These are phyloP conservation scores for Trematosphaeria pertusa DNA, from an alignment of 2,329 filamentous ascomycete species.

Conservation along the genomic window DNA sequence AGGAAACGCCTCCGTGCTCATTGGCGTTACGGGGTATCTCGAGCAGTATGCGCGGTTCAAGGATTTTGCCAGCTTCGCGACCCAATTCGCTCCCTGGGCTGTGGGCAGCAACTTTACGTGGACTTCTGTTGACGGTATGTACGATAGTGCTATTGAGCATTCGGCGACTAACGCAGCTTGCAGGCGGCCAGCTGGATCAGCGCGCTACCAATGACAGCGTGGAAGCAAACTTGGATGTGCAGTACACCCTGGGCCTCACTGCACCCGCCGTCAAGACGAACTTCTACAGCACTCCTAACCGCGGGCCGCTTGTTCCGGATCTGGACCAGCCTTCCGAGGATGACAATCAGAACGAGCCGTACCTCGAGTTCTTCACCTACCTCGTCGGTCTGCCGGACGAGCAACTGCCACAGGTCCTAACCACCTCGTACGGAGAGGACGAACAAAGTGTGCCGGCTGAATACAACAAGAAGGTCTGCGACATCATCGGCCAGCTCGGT, in stretches of 20 bases:
- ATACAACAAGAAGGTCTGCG: constrained; percentile 48
- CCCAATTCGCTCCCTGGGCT: constrained; percentile 49
- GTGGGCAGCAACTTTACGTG: constrained; percentile 54
- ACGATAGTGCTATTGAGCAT: neutral
- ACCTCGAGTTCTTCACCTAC: constrained; percentile 49
- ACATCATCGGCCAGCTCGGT: constrained; percentile 49
- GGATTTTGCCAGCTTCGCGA: constrained; percentile 53
- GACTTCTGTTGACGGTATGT: constrained; percentile 51
- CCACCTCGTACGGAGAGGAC: constrained; percentile 50
- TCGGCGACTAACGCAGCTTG: constrained; percentile 8
- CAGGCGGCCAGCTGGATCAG: constrained; percentile 42
- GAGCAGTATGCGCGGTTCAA: constrained; percentile 57
- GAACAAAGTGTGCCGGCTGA: constrained; percentile 48
- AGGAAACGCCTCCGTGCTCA: constrained; percentile 42
- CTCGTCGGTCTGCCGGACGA: constrained; percentile 39
- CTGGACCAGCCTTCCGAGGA: constrained; percentile 52
- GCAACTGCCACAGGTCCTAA: constrained; percentile 46
- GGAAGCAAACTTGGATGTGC: constrained; percentile 60
- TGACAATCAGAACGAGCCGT: constrained; percentile 57
- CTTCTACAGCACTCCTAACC: constrained; percentile 58
- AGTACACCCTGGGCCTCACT: constrained; percentile 56
- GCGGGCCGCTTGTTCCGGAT: constrained; percentile 55
- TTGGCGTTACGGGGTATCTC: constrained; percentile 57
- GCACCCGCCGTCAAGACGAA: constrained; percentile 51
- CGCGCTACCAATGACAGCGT: constrained; percentile 49